phyloP scores from a whole-genome alignment of 331 rosid species.

The Quercus phellos region DNA sequence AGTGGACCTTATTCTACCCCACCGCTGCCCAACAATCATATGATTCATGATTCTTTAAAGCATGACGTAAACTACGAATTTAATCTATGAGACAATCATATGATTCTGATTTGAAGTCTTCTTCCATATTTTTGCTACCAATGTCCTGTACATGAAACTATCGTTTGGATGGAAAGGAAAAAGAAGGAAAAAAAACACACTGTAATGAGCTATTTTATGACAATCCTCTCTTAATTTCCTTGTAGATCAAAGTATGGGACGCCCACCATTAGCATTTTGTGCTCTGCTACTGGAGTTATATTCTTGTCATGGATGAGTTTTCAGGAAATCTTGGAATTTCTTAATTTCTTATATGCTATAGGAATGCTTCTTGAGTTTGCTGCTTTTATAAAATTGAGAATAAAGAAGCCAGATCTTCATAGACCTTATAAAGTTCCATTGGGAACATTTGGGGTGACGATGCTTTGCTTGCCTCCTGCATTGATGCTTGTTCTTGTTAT shows the following conservation, averaged over 20 bases:
- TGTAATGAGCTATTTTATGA: constrained; percentile 10
- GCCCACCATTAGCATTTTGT: constrained; percentile 71
- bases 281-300: constrained; percentile 79
- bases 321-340: constrained; percentile 80
- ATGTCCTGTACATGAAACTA: not conserved
- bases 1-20: not conserved
- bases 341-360: constrained; percentile 69
- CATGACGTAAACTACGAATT: not conserved
- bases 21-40: not conserved
- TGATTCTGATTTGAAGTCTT: too few relatives aligned
- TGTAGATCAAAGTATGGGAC: constrained; percentile 77
- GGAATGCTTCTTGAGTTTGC: constrained; percentile 92
- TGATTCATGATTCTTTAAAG: not conserved
- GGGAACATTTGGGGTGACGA: constrained; percentile 50
- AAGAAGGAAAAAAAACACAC: not conserved
- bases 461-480: constrained; percentile 76
- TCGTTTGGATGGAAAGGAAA: not conserved
- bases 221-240: not conserved
- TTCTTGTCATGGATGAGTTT: constrained; percentile 91
- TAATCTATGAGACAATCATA: not conserved
- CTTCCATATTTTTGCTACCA: not conserved
- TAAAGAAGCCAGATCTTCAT: constrained; percentile 60
- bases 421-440: constrained; percentile 82
- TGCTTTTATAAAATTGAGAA: constrained; percentile 65
- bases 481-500: constrained; percentile 71